These are phyloP conservation scores for Umbilicus rupestris DNA, from an alignment of 164 flowering plant species.

Conservation along the genomic window DNA sequence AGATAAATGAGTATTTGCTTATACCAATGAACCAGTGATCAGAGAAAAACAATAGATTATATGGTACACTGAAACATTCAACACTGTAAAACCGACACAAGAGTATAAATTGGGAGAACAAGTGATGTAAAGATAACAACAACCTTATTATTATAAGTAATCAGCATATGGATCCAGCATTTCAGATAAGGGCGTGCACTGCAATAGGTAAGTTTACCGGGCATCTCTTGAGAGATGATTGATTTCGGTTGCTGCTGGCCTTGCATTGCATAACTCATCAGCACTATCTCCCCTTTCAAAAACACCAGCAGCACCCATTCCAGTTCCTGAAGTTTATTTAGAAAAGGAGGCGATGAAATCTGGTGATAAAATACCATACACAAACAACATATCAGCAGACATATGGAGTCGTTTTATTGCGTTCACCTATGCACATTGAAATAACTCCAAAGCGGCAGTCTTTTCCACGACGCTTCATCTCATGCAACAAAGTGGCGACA, in stretches of 20 bases:
- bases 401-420: not conserved
- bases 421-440: constrained; percentile 53
- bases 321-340: constrained; percentile 29
- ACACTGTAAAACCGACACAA: not conserved
- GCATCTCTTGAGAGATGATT: constrained; percentile 15
- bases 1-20: too few relatives aligned
- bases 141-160: not conserved
- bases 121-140: not conserved
- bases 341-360: not conserved
- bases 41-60: too few relatives aligned
- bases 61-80: not conserved
- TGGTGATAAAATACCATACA: not conserved
- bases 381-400: not conserved
- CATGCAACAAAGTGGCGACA: constrained; percentile 52
- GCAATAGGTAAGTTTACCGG: not conserved
- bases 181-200: not conserved
- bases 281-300: constrained; percentile 33
- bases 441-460: constrained; percentile 58
- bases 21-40: too few relatives aligned
- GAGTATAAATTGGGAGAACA: not conserved
- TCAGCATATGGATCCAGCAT: not conserved
- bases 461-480: constrained; percentile 68
- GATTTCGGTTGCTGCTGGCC: constrained; percentile 7
- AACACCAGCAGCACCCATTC: constrained; percentile 53
- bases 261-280: constrained; percentile 20